Conservation (phyloP, 768 basidiomycete species). For the Tricholoma furcatifolium region DNA sequence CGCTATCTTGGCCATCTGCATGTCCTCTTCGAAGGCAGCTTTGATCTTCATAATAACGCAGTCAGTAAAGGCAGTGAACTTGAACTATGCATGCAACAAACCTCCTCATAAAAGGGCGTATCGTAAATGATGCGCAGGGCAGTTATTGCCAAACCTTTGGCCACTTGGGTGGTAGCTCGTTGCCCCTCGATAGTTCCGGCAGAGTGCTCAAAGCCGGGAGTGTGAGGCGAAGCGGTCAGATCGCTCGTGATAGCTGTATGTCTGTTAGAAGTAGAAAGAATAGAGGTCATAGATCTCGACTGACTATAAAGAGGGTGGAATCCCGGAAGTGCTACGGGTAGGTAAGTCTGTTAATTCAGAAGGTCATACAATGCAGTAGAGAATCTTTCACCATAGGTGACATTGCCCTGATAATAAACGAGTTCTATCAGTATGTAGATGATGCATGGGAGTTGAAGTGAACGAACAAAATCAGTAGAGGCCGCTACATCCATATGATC, state of each 20-base stretch:
- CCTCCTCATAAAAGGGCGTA: constrained; percentile 54
- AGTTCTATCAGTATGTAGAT: background rate
- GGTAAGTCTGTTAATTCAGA: background rate
- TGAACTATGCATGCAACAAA: constrained; percentile 22
- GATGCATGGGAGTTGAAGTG: constrained; percentile 10
- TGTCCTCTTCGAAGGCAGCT: constrained; percentile 18
- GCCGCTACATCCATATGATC: constrained; percentile 40
- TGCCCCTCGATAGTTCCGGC: constrained; percentile 64
- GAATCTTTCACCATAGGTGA: constrained; percentile 55
- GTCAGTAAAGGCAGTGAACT: background rate
- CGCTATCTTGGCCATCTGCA: background rate
- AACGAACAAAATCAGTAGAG: constrained; percentile 76
- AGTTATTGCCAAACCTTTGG: constrained; percentile 62
- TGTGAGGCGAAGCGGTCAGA: constrained; percentile 81
- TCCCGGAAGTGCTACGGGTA: constrained; percentile 50
- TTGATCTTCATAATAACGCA: constrained; percentile 18
- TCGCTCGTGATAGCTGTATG: constrained; percentile 54
- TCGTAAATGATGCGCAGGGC: constrained; percentile 62
- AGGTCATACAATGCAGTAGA: background rate
- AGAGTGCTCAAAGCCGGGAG: constrained; percentile 60
- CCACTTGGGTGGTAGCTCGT: constrained; percentile 51
- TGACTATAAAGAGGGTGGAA: constrained; percentile 65
- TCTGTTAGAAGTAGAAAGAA: constrained; percentile 23
- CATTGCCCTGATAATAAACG: constrained; percentile 59
- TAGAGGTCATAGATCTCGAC: constrained; percentile 8